Evolutionary conservation across 306 rosid species (phyloP).

Genomic region (Corylus avellana): DNA sequence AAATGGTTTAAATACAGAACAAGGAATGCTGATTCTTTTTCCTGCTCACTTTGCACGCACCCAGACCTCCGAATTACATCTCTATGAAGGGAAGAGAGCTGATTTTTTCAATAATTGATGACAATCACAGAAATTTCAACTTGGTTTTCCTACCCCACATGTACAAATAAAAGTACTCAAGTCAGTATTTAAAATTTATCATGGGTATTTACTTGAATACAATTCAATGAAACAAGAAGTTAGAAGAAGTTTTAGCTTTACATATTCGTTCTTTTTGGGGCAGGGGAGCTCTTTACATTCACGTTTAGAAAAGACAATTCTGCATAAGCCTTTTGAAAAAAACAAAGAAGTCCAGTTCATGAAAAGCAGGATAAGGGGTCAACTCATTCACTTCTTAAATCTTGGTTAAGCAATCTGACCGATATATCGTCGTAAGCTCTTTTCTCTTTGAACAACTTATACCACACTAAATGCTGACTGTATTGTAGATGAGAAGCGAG

Average conservation of each 20-base stretch:
- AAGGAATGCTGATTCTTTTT: background rate
- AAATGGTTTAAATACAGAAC: background rate
- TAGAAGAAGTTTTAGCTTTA: background rate
- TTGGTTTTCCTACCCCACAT: background rate
- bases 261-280: background rate
- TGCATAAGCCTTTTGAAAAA: background rate
- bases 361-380: background rate
- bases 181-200: background rate
- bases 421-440: background rate
- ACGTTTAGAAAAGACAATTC: background rate
- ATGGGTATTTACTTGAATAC: background rate
- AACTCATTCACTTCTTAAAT: background rate
- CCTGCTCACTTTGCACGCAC: background rate
- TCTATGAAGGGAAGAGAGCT: background rate
- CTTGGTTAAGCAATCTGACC: background rate
- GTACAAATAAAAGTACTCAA: background rate
- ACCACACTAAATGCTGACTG: slow-evolving; percentile 84
- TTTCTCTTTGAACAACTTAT: slow-evolving; percentile 32
- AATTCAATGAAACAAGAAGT: background rate
- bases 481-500: slow-evolving; percentile 72
- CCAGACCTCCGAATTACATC: background rate
- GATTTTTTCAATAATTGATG: background rate
- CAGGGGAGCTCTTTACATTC: background rate
- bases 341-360: background rate
- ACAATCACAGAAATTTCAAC: background rate